Conservation (phyloP, 345 rosid genomes). For the Draba incana region DNA sequence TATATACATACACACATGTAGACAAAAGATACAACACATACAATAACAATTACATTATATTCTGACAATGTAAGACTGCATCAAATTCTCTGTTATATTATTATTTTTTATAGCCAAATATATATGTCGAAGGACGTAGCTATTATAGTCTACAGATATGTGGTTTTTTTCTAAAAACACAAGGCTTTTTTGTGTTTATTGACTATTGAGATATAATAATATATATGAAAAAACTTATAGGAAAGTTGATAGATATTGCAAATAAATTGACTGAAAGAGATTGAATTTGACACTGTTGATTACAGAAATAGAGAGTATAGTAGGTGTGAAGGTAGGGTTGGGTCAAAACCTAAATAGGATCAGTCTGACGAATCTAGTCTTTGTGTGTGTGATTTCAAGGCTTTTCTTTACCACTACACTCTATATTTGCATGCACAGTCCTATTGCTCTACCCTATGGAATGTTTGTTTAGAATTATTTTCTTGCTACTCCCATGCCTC, state of each 20-base stretch:
- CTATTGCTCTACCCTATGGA: slow-evolving; percentile 28
- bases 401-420: slow-evolving; percentile 14
- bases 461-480: slow-evolving; percentile 5
- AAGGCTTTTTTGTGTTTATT: slow-evolving; percentile 8
- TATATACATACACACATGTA: slow-evolving; percentile 2
- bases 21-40: slow-evolving; percentile 25
- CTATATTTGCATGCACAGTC: slow-evolving; percentile 26
- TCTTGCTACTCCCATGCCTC: not conserved
- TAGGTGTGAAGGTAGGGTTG: slow-evolving; percentile 32
- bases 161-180: slow-evolving; percentile 12
- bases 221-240: not conserved
- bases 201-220: not conserved
- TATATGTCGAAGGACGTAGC: not conserved
- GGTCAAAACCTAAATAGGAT: slow-evolving; percentile 37
- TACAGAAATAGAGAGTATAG: slow-evolving; percentile 27
- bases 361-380: slow-evolving; percentile 34
- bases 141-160: slow-evolving; percentile 13
- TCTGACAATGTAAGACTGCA: slow-evolving; percentile 42
- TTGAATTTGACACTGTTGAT: slow-evolving; percentile 30
- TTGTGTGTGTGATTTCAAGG: slow-evolving; percentile 28
- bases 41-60: slow-evolving; percentile 16
- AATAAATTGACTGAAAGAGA: slow-evolving; percentile 28
- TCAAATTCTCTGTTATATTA: slow-evolving; percentile 37
- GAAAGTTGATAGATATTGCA: slow-evolving; percentile 20
- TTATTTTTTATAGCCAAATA: not conserved